Conservation (phyloP, 495 filamentous ascomycete genomes). For the Penicillium tannophilum region DNA sequence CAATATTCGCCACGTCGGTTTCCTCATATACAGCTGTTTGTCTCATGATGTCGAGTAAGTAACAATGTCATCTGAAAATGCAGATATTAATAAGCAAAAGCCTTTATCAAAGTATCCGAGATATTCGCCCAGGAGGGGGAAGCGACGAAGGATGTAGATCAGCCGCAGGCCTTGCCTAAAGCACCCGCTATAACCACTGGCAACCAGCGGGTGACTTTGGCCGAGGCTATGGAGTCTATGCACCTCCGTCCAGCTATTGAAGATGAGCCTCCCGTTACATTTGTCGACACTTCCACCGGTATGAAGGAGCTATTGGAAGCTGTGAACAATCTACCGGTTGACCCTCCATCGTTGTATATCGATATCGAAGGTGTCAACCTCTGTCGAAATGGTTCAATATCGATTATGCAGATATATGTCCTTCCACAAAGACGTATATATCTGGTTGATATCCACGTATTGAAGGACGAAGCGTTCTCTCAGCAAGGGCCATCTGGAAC, state of each 20-base stretch:
- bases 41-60: neutral
- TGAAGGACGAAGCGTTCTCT: slow-evolving; percentile 47
- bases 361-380: slow-evolving; percentile 59
- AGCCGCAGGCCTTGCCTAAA: neutral
- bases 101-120: neutral
- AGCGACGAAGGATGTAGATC: neutral
- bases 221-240: neutral
- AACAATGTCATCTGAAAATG: neutral
- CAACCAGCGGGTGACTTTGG: neutral
- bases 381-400: slow-evolving; percentile 49
- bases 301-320: neutral
- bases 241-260: neutral
- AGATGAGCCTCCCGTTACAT: neutral
- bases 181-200: neutral
- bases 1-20: too few relatives aligned
- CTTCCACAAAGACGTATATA: slow-evolving; percentile 22
- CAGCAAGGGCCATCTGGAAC: slow-evolving; percentile 24
- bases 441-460: slow-evolving; percentile 54
- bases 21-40: neutral
- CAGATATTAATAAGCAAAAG: neutral
- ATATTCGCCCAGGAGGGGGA: neutral
- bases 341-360: slow-evolving; percentile 22
- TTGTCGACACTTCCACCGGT: neutral
- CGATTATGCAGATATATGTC: slow-evolving; percentile 48
- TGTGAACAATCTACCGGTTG: neutral